phyloP scores from a whole-genome alignment of 257 asterid species.

The Fraxinus americana region DNA sequence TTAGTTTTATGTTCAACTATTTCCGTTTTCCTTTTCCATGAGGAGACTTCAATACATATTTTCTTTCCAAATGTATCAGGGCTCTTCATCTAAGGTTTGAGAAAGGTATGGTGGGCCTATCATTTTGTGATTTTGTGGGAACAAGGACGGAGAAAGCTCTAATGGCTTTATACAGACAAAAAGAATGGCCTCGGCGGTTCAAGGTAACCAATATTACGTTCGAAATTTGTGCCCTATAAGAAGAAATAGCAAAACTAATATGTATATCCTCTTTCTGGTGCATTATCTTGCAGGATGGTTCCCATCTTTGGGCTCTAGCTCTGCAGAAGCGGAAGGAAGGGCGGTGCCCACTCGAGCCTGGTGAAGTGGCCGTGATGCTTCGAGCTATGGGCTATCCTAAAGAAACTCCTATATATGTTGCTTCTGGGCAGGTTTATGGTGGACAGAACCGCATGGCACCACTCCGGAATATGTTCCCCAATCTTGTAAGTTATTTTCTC shows the following conservation, averaged over 20 bases:
- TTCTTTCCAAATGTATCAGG: conserved; percentile 47
- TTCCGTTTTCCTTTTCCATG: conserved; percentile 9
- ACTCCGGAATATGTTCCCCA: conserved; percentile 96
- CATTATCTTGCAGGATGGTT: conserved; percentile 72
- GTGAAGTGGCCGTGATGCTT: conserved; percentile 98
- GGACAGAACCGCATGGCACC: conserved; percentile 99
- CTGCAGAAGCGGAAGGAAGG: conserved; percentile 99
- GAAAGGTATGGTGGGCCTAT: conserved; percentile 99
- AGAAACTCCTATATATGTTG: conserved; percentile 98
- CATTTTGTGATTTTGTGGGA: conserved; percentile 98
- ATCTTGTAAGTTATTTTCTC: conserved; percentile 62
- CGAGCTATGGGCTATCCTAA: conserved; percentile 98
- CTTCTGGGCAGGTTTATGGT: conserved; percentile 99
- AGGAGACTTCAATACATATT: conserved; percentile 14
- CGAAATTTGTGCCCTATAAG: not conserved
- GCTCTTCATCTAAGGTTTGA: conserved; percentile 99
- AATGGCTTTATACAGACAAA: conserved; percentile 85
- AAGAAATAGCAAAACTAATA: conserved; percentile 1
- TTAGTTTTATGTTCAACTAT: conserved; percentile 17
- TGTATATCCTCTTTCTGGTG: conserved; percentile 25
- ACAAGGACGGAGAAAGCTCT: conserved; percentile 87
- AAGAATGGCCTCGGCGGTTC: conserved; percentile 99
- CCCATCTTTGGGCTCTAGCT: conserved; percentile 97
- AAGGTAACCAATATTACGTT: conserved; percentile 52
- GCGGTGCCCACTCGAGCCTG: conserved; percentile 99